phyloP scores from a whole-genome alignment of 305 asterid species.

The Striga hermonthica region DNA sequence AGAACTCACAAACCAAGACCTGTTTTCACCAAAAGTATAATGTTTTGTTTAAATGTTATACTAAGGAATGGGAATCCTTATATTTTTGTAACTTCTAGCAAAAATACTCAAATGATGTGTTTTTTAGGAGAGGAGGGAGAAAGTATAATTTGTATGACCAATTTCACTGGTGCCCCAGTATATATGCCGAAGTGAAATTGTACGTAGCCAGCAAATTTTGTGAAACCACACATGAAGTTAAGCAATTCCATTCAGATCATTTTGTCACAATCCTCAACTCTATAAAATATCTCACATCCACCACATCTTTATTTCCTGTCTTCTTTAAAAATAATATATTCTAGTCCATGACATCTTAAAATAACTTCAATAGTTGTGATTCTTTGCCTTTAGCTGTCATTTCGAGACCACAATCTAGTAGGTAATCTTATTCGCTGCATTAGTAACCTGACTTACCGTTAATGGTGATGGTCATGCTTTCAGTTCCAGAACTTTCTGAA shows the following conservation, averaged over 20 bases:
- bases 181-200: not conserved
- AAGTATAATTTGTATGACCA: too few species aligned
- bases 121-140: too few species aligned
- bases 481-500: slow-evolving; percentile 65
- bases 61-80: too few species aligned
- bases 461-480: slow-evolving; percentile 34
- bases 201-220: slow-evolving; percentile 1
- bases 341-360: slow-evolving; percentile 4
- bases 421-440: slow-evolving; percentile 12
- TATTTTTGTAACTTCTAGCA: too few species aligned
- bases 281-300: slow-evolving; percentile 16
- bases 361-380: not conserved
- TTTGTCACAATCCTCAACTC: slow-evolving; percentile 12
- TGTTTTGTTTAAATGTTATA: too few species aligned
- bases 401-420: slow-evolving; percentile 22
- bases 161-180: too few species aligned
- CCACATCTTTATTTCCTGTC: slow-evolving; percentile 14
- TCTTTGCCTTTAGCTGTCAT: slow-evolving; percentile 12
- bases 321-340: not conserved
- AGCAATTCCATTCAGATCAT: slow-evolving; percentile 1
- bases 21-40: too few species aligned
- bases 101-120: too few species aligned
- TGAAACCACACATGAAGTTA: not conserved
- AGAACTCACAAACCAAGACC: too few species aligned
- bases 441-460: slow-evolving; percentile 26